A percentile compares a stretch with the other conserved stretches of the same genome.
Conservation (phyloP, 805 yeast genomes). For the Scheffersomyces stipitis region DNA sequence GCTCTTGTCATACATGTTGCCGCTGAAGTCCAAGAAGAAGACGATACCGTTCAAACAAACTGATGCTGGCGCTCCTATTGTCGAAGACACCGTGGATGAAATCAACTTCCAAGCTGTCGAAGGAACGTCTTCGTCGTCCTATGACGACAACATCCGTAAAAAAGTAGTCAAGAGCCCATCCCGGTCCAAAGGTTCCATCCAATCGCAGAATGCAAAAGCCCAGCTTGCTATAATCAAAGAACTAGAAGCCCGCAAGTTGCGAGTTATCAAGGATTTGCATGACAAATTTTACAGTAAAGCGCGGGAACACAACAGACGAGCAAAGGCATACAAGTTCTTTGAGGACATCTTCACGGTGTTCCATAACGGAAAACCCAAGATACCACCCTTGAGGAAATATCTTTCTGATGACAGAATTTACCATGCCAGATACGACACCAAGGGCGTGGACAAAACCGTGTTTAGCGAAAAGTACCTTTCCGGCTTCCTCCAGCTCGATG, state of each 20-base stretch:
- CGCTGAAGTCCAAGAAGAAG: conserved; percentile 4
- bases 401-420: conserved; percentile 47
- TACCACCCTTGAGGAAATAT: conserved; percentile 44
- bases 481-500: conserved; percentile 46
- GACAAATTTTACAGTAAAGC: not conserved
- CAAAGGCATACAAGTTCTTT: conserved; percentile 43
- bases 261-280: not conserved
- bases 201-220: not conserved
- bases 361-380: conserved; percentile 45
- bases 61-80: not conserved
- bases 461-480: conserved; percentile 56
- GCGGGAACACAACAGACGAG: conserved; percentile 5
- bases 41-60: conserved; percentile 12
- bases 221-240: not conserved
- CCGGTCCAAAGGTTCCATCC: too few species aligned
- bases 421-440: conserved; percentile 50
- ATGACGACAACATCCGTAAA: too few species aligned
- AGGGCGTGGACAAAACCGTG: conserved; percentile 23
- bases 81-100: not conserved
- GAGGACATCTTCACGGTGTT: conserved; percentile 41
- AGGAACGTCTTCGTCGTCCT: too few species aligned
- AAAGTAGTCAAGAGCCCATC: too few species aligned
- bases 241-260: not conserved
- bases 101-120: too few species aligned
- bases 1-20: conserved; percentile 1